A percentile compares a stretch with the other conserved stretches of the same genome.
Evolutionary conservation across 1,139 yeast genomes (phyloP).

Genomic region (Suhomyces maxii): DNA sequence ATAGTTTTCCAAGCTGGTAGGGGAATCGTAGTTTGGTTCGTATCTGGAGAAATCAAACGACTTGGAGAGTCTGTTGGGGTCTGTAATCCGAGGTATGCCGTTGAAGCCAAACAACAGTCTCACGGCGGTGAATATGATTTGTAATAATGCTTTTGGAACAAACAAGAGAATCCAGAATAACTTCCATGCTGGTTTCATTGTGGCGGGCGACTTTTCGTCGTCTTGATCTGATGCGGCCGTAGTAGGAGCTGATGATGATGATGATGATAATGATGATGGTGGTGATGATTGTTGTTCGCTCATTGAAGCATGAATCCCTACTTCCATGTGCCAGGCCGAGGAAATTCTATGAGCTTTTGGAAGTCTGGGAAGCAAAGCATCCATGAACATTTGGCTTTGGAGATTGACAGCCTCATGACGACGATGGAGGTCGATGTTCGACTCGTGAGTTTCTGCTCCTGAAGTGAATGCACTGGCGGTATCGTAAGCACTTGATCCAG

Average conservation of each 20-base stretch:
- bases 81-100: slow-evolving; percentile 7
- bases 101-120: slow-evolving; percentile 29
- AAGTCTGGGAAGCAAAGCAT: slow-evolving; percentile 38
- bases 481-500: neutral
- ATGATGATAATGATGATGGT: neutral
- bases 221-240: neutral
- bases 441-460: slow-evolving; percentile 13
- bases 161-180: slow-evolving; percentile 46
- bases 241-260: neutral
- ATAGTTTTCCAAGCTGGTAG: slow-evolving; percentile 3
- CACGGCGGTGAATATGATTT: slow-evolving; percentile 35
- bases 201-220: slow-evolving; percentile 3
- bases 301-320: slow-evolving; percentile 47
- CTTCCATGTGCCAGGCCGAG: slow-evolving; percentile 44
- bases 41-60: slow-evolving; percentile 18
- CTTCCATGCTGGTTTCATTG: slow-evolving; percentile 7
- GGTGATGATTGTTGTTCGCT: slow-evolving; percentile 15
- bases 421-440: slow-evolving; percentile 4
- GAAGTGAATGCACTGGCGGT: slow-evolving; percentile 7
- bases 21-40: slow-evolving; percentile 8
- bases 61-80: slow-evolving; percentile 12
- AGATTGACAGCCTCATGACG: slow-evolving; percentile 23
- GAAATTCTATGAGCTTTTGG: slow-evolving; percentile 45
- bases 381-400: slow-evolving; percentile 36
- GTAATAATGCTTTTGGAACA: slow-evolving; percentile 45